Conservation (phyloP, 2,329 filamentous ascomycete genomes). For the Erysiphe pulchra region DNA sequence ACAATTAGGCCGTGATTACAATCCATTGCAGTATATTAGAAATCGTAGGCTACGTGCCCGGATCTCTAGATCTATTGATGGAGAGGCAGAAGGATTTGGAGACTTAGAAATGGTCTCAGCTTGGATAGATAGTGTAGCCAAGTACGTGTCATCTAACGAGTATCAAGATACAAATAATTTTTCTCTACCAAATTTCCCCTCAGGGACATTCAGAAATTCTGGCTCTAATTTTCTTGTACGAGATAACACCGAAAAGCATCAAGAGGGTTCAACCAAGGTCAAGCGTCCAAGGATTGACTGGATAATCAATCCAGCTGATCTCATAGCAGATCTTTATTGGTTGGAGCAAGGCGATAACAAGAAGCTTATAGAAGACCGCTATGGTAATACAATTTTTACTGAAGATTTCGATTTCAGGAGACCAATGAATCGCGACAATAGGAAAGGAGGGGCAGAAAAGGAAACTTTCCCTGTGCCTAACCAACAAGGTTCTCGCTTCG, state of each 20-base stretch:
- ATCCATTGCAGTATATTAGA: constrained; percentile 76
- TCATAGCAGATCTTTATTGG: constrained; percentile 81
- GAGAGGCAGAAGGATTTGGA: constrained; percentile 50
- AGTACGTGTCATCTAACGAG: constrained; percentile 5
- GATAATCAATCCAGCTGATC: constrained; percentile 58
- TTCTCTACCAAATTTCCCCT: constrained; percentile 1
- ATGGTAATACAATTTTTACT: constrained; percentile 49
- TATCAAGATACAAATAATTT: constrained; percentile 2
- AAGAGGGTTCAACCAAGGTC: constrained; percentile 21
- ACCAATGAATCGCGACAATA: constrained; percentile 8
- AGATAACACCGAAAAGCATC: constrained; percentile 14
- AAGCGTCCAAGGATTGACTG: constrained; percentile 62
- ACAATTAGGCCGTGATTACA: constrained; percentile 45
- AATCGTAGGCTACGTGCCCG: constrained; percentile 68
- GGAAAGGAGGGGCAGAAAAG: too few species aligned
- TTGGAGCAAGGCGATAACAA: constrained; percentile 63
- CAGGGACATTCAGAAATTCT: constrained; percentile 10
- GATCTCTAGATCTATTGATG: constrained; percentile 49
- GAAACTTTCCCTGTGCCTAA: not conserved
- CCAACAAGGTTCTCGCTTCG: not conserved
- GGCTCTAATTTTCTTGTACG: constrained; percentile 14
- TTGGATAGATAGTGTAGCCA: constrained; percentile 47
- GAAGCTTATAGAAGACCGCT: constrained; percentile 50
- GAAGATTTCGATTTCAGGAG: constrained; percentile 14
- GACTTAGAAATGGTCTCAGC: constrained; percentile 43